Base-by-base conservation (phyloP, 352 stramenopile species). In the Phytophthora litchii region DNA sequence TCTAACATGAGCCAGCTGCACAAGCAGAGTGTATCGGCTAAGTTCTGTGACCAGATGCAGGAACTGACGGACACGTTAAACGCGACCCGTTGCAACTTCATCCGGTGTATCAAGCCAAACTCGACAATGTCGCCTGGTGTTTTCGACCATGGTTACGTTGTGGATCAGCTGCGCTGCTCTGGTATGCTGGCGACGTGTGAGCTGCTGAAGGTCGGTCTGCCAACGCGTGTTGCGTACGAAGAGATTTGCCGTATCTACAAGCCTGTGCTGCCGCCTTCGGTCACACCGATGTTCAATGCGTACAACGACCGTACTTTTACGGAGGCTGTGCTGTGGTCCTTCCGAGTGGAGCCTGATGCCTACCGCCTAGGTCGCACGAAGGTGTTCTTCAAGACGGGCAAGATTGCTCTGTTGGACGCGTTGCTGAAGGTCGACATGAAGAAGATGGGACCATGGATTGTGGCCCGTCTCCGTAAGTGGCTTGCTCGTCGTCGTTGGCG, bases 81-180 rank as follows among this genome's bases (percentile, higher is more conserved):
- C 49, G 80, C 77, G 4, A 96, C 87, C 16, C 78, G 79, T 11
- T 93, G 84, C 58, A 91, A 92, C 68, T 97, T 95, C 43, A 92
- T 97, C 37, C 88, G 89, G 23, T 96, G 87, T 71, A 94, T 97
- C 66, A 97, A 97, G 70, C 89, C 96, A 20, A 97, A 97, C 64
- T 65, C 80, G 38, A 92, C 78, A 29, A 95, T 94, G 84, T 67
- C 73, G 2, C 55, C 83, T 7, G 78, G 77, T 11, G 20, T 80
- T n/a, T 95, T 95, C 37, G 94, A 99, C 62, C 77, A 91, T 44
- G 80, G 84, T 11, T 94, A 94, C 52, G 90, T 97, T 16, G 87
- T 95, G 36, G 86, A 94, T 48, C 90, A 97, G 70, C 77, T 97
- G 34, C 91, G 89, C 49, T 94, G 84, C 69, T 89, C 91, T 3